Base-by-base conservation (phyloP, 305 asterid genomes). In the Striga hermonthica region DNA sequence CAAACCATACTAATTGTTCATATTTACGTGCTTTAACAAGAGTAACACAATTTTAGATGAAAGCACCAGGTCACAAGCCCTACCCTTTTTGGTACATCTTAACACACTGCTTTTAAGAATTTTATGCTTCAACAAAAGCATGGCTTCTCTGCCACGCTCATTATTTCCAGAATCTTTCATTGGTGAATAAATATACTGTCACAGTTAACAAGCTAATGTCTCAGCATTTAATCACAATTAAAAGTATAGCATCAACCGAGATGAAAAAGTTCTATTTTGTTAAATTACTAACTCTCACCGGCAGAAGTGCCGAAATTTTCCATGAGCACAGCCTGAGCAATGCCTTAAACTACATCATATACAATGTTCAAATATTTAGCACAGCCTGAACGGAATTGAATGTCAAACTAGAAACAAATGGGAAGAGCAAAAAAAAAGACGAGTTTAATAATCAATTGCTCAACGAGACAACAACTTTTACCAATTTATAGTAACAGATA, bases 51-150 rank as follows among this genome's bases (percentile, higher is more conserved):
- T 86, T 83, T 93, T 75, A 44, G 96, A 90, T 31, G 97, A 95
- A 63, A 92, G 93, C 3, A 97, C 95, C 62, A 92, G 90, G 76
- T 92, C 96, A 75, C 86, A 91, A 65, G 87, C 94, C 85, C 98
- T 84, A 74, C 97, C 98, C 80, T 83, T 87, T 72, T 92, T 92
- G 15, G 97, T 92, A 67, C 97, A 91, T 70, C 98, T 84, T 56
- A 92, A 70, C 77, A 92, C 70, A 76, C 83, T 73, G 81, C 81
- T 84, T 80, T 81, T 87, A 77, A 92, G 64, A 60, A 87, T 75
- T 81, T 86, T 89, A 70, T 86, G 79, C 79, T 84, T 92, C 65
- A 92, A 80, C 78, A 89, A 81, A 72, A 87, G 66, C 98, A 92
- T 89, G 36, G 98, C 96, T 75, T 76, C 84, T 74, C 75, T 79